Evolutionary conservation across 345 rosid species (phyloP), one percentile per base, ranked within the genome.

Genomic region (Abelmoschus esculentus): DNA sequence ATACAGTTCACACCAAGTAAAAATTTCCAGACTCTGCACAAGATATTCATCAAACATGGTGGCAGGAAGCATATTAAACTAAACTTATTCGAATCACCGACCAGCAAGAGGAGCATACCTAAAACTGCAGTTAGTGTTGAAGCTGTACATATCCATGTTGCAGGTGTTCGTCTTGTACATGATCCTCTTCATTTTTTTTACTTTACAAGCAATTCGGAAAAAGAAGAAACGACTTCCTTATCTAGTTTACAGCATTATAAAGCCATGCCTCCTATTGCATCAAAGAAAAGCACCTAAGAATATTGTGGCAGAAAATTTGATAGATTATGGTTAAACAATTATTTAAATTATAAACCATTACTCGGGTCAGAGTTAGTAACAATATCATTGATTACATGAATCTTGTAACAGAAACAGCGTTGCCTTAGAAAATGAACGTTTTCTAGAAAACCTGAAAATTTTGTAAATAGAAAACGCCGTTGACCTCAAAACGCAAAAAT

Each of bases 201-300:
- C 70, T 66, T 49, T 31, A 49, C 70, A 66, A 31, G 34, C 17
- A 66, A n/a, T 29, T 66, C 70, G 49, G 0, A 31, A 32, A 66
- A 29, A 57, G 32, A 57, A 66, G 46, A 66, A 8, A 14, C 58
- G 42, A 49, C 70, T 50, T 50, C 57, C 70, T 49, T 49, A 22
- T 65, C 38, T 65, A 44, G 12, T 26, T 55, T 65, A 65, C 68
- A 28, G 70, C 70, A 28, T 47, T 26, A 49, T 15, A 42, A 29
- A 66, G 44, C 13, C 18, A 44, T 29, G 70, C 44, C 58, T 66
- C 44, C 70, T 66, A 29, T 49, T 49, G 22, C 42, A 66, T n/a
- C 15, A 66, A 49, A 66, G 17, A 66, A 66, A n/a, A 49, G 29
- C 70, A 28, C 70, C 58, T 66, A 66, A 66, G 44, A 66, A 66